phyloP scores from a whole-genome alignment of 306 rosid species.

The Aeschynomene evenia region DNA sequence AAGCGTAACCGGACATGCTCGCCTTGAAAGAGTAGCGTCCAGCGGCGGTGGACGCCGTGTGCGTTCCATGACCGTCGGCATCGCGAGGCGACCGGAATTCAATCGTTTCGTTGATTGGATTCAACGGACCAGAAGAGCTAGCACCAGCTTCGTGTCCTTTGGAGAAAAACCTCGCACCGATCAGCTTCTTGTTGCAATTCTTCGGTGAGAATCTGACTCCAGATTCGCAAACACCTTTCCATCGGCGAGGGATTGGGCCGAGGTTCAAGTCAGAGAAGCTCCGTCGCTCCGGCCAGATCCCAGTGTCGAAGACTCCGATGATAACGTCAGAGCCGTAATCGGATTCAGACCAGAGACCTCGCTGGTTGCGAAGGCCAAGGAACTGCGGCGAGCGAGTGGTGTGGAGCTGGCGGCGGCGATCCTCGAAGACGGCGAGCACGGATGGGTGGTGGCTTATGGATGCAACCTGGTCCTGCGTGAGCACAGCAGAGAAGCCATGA shows the following conservation, averaged over 20 bases:
- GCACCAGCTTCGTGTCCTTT: slow-evolving; percentile 76
- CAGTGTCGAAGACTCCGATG: slow-evolving; percentile 80
- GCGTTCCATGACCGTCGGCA: slow-evolving; percentile 94
- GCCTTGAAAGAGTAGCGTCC: slow-evolving; percentile 75
- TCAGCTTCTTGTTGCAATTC: slow-evolving; percentile 66
- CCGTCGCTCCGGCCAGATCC: slow-evolving; percentile 76
- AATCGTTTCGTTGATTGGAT: slow-evolving; percentile 60
- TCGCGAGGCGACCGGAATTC: slow-evolving; percentile 87
- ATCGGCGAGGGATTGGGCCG: slow-evolving; percentile 68
- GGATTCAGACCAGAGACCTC: slow-evolving; percentile 89
- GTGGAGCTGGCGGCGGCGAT: slow-evolving; percentile 73
- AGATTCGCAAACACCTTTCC: slow-evolving; percentile 78
- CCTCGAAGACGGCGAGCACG: slow-evolving; percentile 69
- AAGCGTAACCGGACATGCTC: slow-evolving; percentile 76
- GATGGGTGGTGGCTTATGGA: slow-evolving; percentile 53
- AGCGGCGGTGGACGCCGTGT: slow-evolving; percentile 87
- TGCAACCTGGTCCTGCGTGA: slow-evolving; percentile 42
- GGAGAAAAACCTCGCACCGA: slow-evolving; percentile 78
- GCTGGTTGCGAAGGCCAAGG: slow-evolving; percentile 85
- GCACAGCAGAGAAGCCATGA: slow-evolving; percentile 87
- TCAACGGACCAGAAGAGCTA: slow-evolving; percentile 45
- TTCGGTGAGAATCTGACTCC: slow-evolving; percentile 53
- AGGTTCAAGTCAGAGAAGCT: slow-evolving; percentile 79
- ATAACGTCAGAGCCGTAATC: slow-evolving; percentile 90
- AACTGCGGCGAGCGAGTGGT: slow-evolving; percentile 97